These are phyloP conservation scores for Diaporthe citri DNA, from an alignment of 2,329 filamentous ascomycete genomes.

Conservation along the genomic window DNA sequence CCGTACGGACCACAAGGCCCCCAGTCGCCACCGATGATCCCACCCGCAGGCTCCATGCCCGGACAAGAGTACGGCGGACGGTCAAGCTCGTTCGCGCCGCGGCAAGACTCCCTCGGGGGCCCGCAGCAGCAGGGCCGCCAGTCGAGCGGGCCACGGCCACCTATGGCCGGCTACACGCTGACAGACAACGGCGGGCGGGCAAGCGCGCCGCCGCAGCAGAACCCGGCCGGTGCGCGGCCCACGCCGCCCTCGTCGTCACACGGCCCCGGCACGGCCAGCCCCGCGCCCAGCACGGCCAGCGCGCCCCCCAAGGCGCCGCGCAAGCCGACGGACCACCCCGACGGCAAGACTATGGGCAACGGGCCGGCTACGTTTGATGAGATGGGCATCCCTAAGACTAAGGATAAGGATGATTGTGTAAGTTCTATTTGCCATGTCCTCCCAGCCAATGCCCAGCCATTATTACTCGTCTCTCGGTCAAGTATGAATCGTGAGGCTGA, in stretches of 20 bases:
- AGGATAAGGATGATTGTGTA: conserved; percentile 93
- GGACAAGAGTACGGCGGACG: conserved; percentile 43
- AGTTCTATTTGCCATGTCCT: conserved; percentile 50
- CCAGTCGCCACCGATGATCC: conserved; percentile 43
- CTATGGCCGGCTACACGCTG: conserved; percentile 14
- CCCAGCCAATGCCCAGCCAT: too few relatives aligned
- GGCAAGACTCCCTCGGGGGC: conserved; percentile 24
- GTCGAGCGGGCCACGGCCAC: conserved; percentile 34
- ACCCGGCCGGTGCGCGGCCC: conserved; percentile 38
- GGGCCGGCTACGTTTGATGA: conserved; percentile 97
- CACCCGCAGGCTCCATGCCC: conserved; percentile 39
- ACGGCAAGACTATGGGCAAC: conserved; percentile 66
- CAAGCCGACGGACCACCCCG: conserved; percentile 51
- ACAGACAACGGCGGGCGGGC: conserved; percentile 47
- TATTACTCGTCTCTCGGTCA: background rate
- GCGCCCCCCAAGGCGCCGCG: conserved; percentile 13
- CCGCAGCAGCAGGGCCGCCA: conserved; percentile 23
- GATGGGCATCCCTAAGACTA: conserved; percentile 91
- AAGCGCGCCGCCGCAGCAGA: conserved; percentile 52
- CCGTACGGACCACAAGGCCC: conserved; percentile 32
- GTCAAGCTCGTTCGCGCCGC: conserved; percentile 17
- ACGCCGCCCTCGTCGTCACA: conserved; percentile 34
- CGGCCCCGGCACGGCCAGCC: conserved; percentile 32
- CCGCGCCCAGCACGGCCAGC: conserved; percentile 36
- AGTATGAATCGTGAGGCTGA: background rate